These are phyloP conservation scores for Alternaria sp. DNA, from an alignment of 2,329 filamentous ascomycete species.

Conservation along the genomic window DNA sequence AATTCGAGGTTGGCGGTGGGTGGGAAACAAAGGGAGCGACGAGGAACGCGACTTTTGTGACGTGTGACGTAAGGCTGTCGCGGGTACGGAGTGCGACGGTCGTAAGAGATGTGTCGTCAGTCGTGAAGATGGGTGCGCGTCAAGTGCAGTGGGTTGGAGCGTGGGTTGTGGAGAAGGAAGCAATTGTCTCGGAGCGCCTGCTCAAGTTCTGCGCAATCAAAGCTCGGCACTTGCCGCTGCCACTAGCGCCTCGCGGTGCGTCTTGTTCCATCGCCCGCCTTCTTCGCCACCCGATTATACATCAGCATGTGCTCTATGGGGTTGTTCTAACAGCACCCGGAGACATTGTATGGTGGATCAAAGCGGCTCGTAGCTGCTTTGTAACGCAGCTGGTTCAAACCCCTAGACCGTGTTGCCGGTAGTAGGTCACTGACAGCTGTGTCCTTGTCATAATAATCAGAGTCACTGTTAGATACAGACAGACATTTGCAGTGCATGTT, in stretches of 20 bases:
- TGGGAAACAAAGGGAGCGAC: slow-evolving; percentile 28
- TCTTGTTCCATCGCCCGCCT: background rate
- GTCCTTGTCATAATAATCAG: background rate
- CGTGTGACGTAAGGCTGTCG: slow-evolving; percentile 20
- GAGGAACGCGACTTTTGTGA: slow-evolving; percentile 28
- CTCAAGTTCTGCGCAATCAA: slow-evolving; percentile 19
- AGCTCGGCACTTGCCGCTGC: slow-evolving; percentile 16
- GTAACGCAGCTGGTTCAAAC: background rate
- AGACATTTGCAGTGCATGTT: background rate
- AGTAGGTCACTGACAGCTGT: background rate
- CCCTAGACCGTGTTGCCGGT: too few species aligned
- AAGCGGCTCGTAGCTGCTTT: background rate
- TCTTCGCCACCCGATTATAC: slow-evolving; percentile 1
- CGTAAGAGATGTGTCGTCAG: slow-evolving; percentile 16
- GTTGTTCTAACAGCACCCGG: background rate
- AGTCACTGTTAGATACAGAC: background rate
- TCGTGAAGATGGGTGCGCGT: slow-evolving; percentile 19
- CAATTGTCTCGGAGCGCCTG: slow-evolving; percentile 16
- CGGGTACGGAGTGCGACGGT: slow-evolving; percentile 12
- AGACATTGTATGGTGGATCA: background rate
- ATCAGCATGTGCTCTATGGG: background rate
- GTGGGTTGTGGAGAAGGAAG: slow-evolving; percentile 13
- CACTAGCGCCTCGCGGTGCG: slow-evolving; percentile 5
- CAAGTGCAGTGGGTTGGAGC: slow-evolving; percentile 1
- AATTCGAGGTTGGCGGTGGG: slow-evolving; percentile 19